Percentiles rank a stretch among this genome's conserved stretches.
Evolutionary conservation across 139 green algal genomes (phyloP).

Genomic region (Limnomonas spitsbergensis): DNA sequence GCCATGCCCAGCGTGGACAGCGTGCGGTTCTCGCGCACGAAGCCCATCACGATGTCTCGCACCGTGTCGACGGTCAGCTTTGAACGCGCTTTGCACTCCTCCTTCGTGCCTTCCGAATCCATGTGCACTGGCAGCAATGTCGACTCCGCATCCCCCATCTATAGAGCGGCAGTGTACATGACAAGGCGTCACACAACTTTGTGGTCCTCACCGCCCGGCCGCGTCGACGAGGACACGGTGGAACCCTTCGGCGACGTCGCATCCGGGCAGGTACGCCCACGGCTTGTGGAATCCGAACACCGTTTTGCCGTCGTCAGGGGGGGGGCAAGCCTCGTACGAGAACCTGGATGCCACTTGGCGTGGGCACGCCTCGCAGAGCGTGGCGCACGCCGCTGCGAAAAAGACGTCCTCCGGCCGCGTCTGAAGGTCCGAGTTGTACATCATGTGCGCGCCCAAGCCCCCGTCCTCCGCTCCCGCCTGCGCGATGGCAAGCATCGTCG

Average conservation of each 20-base stretch:
- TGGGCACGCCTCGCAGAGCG: not conserved
- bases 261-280: not conserved
- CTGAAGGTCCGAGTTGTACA: slow-evolving; percentile 10
- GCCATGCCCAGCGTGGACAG: no score
- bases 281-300: slow-evolving; percentile 3
- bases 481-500: not conserved
- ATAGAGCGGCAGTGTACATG: no score
- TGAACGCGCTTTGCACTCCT: no score
- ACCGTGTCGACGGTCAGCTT: no score
- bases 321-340: not conserved
- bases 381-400: not conserved
- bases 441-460: not conserved
- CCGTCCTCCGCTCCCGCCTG: not conserved
- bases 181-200: no score
- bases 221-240: no score
- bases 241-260: not conserved
- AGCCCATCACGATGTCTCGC: no score
- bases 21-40: no score
- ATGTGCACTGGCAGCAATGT: no score
- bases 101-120: no score
- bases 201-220: no score
- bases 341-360: not conserved
- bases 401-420: slow-evolving; percentile 8
- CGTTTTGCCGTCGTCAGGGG: not conserved
- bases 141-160: no score